Conservation (phyloP, 2,329 filamentous ascomycete genomes). For the Alternaria hordeiaustralica region DNA sequence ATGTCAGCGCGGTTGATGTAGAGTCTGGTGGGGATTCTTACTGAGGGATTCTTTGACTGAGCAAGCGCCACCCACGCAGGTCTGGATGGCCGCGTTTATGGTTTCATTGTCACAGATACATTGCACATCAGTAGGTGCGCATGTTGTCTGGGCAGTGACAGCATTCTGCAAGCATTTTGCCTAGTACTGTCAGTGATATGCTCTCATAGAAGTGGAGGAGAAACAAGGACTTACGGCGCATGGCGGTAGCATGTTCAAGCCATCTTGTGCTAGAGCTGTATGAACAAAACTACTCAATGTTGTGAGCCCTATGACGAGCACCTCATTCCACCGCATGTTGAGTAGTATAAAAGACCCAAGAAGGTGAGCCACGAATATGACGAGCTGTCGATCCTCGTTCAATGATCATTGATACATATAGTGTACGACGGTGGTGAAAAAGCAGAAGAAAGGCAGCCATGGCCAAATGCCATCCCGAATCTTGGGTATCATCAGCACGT, state of each 20-base stretch:
- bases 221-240: constrained; percentile 6
- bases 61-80: constrained; percentile 15
- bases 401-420: neutral
- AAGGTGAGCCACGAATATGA: neutral
- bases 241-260: neutral
- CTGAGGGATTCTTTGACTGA: constrained; percentile 16
- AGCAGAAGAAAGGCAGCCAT: neutral
- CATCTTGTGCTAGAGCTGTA: neutral
- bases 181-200: neutral
- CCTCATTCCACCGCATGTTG: neutral
- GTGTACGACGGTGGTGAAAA: neutral
- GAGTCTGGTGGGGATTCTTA: neutral
- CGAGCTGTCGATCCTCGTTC: neutral
- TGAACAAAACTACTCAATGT: neutral
- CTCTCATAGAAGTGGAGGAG: neutral
- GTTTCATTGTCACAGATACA: constrained; percentile 15
- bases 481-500: neutral
- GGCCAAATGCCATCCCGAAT: neutral
- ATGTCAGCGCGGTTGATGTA: neutral
- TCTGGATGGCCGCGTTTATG: constrained; percentile 6
- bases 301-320: neutral
- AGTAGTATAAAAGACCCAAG: neutral
- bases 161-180: neutral
- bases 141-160: constrained; percentile 2
- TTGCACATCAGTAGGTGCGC: constrained; percentile 8